These are phyloP conservation scores for Centrapalus pauciflorus DNA, from an alignment of 129 eudicot genomes.

Conservation along the genomic window DNA sequence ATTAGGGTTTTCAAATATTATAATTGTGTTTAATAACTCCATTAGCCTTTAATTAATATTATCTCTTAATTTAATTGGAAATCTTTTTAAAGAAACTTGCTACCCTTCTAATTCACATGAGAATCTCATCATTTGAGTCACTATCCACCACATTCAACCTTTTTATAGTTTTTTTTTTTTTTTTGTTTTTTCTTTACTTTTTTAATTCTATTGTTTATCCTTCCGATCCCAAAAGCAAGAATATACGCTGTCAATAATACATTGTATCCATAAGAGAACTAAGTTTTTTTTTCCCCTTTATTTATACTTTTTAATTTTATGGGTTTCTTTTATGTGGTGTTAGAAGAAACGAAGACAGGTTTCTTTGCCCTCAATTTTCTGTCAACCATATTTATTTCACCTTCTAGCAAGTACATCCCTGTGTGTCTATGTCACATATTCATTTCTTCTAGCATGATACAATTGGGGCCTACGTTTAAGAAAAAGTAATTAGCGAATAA, in stretches of 20 bases:
- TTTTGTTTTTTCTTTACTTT: neutral
- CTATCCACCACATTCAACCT: constrained; percentile 42
- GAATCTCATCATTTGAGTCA: constrained; percentile 52
- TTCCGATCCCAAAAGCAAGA: constrained; percentile 20
- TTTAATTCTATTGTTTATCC: constrained; percentile 13
- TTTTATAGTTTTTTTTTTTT: constrained; percentile 1
- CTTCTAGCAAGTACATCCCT: neutral
- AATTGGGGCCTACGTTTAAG: neutral
- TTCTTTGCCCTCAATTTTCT: neutral
- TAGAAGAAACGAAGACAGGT: neutral
- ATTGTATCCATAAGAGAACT: neutral
- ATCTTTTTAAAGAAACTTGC: constrained; percentile 34
- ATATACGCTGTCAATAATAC: constrained; percentile 7
- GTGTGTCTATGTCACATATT: neutral
- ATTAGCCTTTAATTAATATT: constrained; percentile 27
- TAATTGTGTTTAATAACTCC: constrained; percentile 29
- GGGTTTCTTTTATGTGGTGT: neutral
- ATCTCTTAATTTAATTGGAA: constrained; percentile 26
- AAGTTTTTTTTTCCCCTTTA: neutral
- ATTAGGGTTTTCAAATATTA: constrained; percentile 5
- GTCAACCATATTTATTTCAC: neutral
- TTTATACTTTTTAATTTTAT: neutral
- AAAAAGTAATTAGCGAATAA: neutral
- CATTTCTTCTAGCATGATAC: neutral
- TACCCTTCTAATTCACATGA: constrained; percentile 41